Evolutionary conservation across 495 filamentous ascomycete genomes (phyloP).

Genomic region (Aspergillus sclerotioniger): DNA sequence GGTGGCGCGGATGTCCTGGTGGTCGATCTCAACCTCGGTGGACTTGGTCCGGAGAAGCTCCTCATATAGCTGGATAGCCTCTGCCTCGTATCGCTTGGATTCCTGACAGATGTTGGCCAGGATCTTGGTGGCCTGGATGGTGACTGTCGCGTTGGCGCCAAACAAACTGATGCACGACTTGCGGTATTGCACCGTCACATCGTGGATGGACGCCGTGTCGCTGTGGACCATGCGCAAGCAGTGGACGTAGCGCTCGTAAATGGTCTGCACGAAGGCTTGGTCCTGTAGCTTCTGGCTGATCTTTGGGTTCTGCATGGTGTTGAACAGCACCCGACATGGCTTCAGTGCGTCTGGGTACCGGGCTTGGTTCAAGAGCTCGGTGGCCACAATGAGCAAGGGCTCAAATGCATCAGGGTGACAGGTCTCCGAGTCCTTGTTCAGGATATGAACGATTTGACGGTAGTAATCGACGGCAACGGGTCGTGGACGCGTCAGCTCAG

Average conservation of each 20-base stretch:
- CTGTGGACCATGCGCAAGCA: slow-evolving; percentile 32
- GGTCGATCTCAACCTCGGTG: slow-evolving; percentile 26
- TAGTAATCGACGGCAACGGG: slow-evolving; percentile 38
- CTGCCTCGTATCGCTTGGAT: slow-evolving; percentile 33
- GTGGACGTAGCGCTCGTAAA: slow-evolving; percentile 34
- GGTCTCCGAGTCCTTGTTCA: slow-evolving; percentile 34
- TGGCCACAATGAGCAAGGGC: slow-evolving; percentile 36
- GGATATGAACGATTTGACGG: slow-evolving; percentile 31
- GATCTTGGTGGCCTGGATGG: slow-evolving; percentile 33
- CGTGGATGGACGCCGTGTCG: slow-evolving; percentile 30
- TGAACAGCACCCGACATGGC: slow-evolving; percentile 34
- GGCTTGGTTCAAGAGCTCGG: slow-evolving; percentile 34
- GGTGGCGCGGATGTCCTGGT: slow-evolving; percentile 31
- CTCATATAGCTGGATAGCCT: slow-evolving; percentile 33
- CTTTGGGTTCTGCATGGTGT: slow-evolving; percentile 31
- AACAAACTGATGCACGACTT: slow-evolving; percentile 33
- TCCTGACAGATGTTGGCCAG: slow-evolving; percentile 39
- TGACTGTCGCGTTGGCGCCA: slow-evolving; percentile 34
- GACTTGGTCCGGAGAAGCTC: slow-evolving; percentile 30
- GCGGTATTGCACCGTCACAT: slow-evolving; percentile 34
- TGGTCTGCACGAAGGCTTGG: slow-evolving; percentile 27
- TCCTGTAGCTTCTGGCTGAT: slow-evolving; percentile 31
- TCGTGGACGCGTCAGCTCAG: slow-evolving; percentile 34
- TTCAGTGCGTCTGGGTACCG: slow-evolving; percentile 35
- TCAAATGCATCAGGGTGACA: slow-evolving; percentile 37